phyloP scores from a whole-genome alignment of 305 asterid genomes.

The Petunia hybrid region DNA sequence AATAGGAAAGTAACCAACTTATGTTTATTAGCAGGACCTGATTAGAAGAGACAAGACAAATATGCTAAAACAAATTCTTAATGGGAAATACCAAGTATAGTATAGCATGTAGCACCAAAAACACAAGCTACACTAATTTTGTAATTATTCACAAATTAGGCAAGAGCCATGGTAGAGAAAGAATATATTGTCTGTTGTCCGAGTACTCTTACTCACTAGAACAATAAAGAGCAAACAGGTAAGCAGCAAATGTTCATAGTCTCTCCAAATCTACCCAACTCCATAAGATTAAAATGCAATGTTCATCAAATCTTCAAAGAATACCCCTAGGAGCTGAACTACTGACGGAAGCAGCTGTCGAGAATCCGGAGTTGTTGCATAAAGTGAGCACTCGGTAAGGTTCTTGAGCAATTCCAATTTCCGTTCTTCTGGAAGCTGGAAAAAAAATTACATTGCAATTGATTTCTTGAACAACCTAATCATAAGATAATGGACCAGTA shows the following conservation, averaged over 20 bases:
- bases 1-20: background rate
- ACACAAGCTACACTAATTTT: background rate
- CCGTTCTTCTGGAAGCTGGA: constrained; percentile 81
- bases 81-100: background rate
- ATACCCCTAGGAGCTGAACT: constrained; percentile 92
- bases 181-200: background rate
- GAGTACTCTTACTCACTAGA: background rate
- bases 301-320: constrained; percentile 5
- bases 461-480: constrained; percentile 31
- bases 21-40: background rate
- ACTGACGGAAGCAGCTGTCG: constrained; percentile 84
- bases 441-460: constrained; percentile 34
- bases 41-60: background rate
- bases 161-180: background rate
- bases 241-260: background rate
- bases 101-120: background rate
- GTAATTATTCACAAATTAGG: background rate
- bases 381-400: constrained; percentile 86
- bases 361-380: constrained; percentile 83
- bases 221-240: background rate
- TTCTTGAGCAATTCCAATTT: constrained; percentile 82
- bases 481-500: constrained; percentile 9
- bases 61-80: constrained; percentile 13
- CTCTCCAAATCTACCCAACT: background rate
- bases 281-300: background rate